Evolutionary conservation across 2,329 filamentous ascomycete genomes (phyloP).

Genomic region (Berkeleyomyces basicola): DNA sequence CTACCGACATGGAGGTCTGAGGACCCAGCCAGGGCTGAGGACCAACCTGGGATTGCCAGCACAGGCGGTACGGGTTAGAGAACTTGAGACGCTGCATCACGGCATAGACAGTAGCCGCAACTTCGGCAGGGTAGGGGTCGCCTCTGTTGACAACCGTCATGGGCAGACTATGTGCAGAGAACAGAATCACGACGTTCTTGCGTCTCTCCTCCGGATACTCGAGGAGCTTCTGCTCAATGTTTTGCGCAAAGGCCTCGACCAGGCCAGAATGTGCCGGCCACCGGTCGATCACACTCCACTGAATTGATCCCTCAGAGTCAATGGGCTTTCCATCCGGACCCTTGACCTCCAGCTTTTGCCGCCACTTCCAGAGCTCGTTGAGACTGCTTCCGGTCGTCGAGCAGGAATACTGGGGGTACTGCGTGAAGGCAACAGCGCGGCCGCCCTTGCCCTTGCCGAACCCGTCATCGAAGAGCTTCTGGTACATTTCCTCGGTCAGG

Average conservation of each 20-base stretch:
- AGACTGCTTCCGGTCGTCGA: slow-evolving; percentile 91
- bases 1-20: slow-evolving; percentile 77
- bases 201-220: slow-evolving; percentile 72
- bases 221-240: slow-evolving; percentile 70
- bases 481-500: slow-evolving; percentile 87
- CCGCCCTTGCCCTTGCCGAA: slow-evolving; percentile 84
- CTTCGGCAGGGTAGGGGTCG: slow-evolving; percentile 88
- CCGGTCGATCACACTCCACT: slow-evolving; percentile 95
- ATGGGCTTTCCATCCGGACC: slow-evolving; percentile 22
- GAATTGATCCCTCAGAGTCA: slow-evolving; percentile 47
- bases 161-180: slow-evolving; percentile 87
- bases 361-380: slow-evolving; percentile 97
- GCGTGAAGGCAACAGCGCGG: slow-evolving; percentile 87
- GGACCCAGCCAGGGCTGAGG: slow-evolving; percentile 90
- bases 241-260: slow-evolving; percentile 80
- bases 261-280: slow-evolving; percentile 89
- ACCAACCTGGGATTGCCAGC: slow-evolving; percentile 97
- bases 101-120: slow-evolving; percentile 86
- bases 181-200: slow-evolving; percentile 69
- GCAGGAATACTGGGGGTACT: slow-evolving; percentile 97
- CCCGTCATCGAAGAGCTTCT: slow-evolving; percentile 64
- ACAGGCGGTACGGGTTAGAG: slow-evolving; percentile 79
- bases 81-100: slow-evolving; percentile 88
- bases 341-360: slow-evolving; percentile 72
- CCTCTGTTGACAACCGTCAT: slow-evolving; percentile 96